These are phyloP conservation scores for Kluyveromyces nonfermentans DNA, from an alignment of 805 yeast genomes.

Conservation along the genomic window DNA sequence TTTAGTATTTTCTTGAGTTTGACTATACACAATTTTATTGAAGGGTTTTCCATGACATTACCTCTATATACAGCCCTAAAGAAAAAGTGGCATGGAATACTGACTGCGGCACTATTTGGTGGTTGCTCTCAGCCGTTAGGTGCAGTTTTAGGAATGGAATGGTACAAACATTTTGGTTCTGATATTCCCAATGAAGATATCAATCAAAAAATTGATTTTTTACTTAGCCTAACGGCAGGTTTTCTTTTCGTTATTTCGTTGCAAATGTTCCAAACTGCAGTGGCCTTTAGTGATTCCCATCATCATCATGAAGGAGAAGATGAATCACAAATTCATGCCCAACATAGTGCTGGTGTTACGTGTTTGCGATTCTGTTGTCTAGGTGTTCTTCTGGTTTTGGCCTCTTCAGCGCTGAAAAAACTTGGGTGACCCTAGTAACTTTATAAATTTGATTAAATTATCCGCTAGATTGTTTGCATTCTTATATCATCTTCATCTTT, in stretches of 20 bases:
- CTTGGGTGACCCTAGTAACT: background rate
- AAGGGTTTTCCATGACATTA: conserved; percentile 88
- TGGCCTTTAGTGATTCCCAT: conserved; percentile 68
- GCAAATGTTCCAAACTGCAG: conserved; percentile 79
- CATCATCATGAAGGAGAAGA: conserved; percentile 27
- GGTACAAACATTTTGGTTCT: conserved; percentile 36
- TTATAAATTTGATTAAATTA: no score
- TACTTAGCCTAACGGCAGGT: conserved; percentile 73
- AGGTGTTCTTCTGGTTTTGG: conserved; percentile 25
- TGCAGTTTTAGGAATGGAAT: conserved; percentile 52
- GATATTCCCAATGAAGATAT: conserved; percentile 29
- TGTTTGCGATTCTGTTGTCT: conserved; percentile 29
- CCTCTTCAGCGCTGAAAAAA: conserved; percentile 14
- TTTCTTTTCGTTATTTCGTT: conserved; percentile 72
- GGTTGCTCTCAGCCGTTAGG: conserved; percentile 87
- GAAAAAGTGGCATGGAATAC: conserved; percentile 51
- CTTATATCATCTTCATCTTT: no score
- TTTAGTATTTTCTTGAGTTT: conserved; percentile 74
- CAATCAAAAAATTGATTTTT: conserved; percentile 28
- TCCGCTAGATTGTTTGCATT: no score
- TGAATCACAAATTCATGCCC: conserved; percentile 14
- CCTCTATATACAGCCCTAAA: conserved; percentile 76
- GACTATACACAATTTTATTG: conserved; percentile 83
- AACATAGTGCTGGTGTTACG: conserved; percentile 27
- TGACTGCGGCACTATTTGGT: conserved; percentile 61